These are phyloP conservation scores for Starmerella davenportii DNA, from an alignment of 805 yeast species.

Conservation along the genomic window DNA sequence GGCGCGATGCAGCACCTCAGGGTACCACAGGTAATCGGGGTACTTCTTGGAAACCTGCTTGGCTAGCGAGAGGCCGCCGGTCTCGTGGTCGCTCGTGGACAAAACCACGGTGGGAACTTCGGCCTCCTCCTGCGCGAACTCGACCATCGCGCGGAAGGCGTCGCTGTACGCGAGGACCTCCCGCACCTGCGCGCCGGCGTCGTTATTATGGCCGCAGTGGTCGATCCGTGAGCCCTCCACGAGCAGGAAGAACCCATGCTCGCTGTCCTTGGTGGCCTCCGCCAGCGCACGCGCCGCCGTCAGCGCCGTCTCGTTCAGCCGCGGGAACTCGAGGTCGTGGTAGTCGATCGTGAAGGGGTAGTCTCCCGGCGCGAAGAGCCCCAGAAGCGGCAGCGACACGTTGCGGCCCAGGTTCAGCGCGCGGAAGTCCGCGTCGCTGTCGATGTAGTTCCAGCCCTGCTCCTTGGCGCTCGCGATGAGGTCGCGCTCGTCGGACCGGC, in stretches of 20 bases:
- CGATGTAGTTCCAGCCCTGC: slow-evolving; percentile 49
- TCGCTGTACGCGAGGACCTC: slow-evolving; percentile 78
- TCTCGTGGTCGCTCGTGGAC: slow-evolving; percentile 86
- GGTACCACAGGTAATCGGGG: slow-evolving; percentile 82
- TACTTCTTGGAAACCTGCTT: slow-evolving; percentile 50
- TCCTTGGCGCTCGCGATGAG: slow-evolving; percentile 44
- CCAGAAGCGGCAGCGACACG: slow-evolving; percentile 59
- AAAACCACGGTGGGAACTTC: slow-evolving; percentile 63
- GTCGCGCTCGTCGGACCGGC: slow-evolving; percentile 54
- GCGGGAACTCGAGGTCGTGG: slow-evolving; percentile 37
- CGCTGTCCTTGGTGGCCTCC: slow-evolving; percentile 50
- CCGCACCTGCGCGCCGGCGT: slow-evolving; percentile 84
- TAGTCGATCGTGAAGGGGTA: slow-evolving; percentile 78
- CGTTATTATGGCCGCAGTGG: slow-evolving; percentile 88
- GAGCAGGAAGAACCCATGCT: slow-evolving; percentile 68
- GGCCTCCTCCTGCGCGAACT: slow-evolving; percentile 41
- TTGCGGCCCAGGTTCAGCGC: slow-evolving; percentile 37
- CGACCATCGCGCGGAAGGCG: slow-evolving; percentile 56
- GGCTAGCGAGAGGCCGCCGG: slow-evolving; percentile 84
- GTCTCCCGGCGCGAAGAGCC: slow-evolving; percentile 55
- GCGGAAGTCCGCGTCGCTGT: slow-evolving; percentile 43
- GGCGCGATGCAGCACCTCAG: slow-evolving; percentile 52
- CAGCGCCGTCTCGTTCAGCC: slow-evolving; percentile 57
- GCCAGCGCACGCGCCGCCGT: slow-evolving; percentile 56
- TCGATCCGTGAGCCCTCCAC: slow-evolving; percentile 89